Evolutionary conservation across 2,329 filamentous ascomycete genomes (phyloP).

Genomic region (Neofusicoccum sp.): DNA sequence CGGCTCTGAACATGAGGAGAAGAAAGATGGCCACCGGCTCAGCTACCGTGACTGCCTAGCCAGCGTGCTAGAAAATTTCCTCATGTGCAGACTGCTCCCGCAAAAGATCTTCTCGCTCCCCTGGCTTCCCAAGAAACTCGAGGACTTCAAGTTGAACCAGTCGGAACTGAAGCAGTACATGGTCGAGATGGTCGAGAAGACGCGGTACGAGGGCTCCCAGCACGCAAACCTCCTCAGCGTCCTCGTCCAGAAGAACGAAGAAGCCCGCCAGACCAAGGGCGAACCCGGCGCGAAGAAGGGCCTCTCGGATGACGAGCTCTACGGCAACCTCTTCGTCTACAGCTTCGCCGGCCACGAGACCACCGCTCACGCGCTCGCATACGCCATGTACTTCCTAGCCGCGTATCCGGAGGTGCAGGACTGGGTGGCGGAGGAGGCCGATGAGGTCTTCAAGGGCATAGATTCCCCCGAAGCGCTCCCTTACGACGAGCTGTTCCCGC

Average conservation of each 20-base stretch:
- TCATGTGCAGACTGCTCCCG: conserved; percentile 11
- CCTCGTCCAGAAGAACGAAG: conserved; percentile 11
- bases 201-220: neutral
- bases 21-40: conserved; percentile 21
- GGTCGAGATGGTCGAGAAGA: conserved; percentile 3
- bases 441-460: conserved; percentile 28
- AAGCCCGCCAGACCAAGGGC: neutral
- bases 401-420: conserved; percentile 50
- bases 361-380: conserved; percentile 50
- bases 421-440: conserved; percentile 53
- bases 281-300: conserved; percentile 65
- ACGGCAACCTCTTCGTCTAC: conserved; percentile 34
- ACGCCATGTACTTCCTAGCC: conserved; percentile 48
- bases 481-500: conserved; percentile 40
- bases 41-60: conserved; percentile 26
- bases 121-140: neutral
- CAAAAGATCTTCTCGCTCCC: conserved; percentile 19
- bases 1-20: neutral
- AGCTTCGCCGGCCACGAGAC: conserved; percentile 33
- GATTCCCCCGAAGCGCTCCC: conserved; percentile 13
- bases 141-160: neutral
- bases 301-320: conserved; percentile 48
- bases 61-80: conserved; percentile 29
- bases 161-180: neutral
- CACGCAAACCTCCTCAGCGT: conserved; percentile 2